Evolutionary conservation across 164 flowering plant genomes (phyloP), one percentile per base, ranked within the genome.

Genomic region (Hamamelis virginiana): DNA sequence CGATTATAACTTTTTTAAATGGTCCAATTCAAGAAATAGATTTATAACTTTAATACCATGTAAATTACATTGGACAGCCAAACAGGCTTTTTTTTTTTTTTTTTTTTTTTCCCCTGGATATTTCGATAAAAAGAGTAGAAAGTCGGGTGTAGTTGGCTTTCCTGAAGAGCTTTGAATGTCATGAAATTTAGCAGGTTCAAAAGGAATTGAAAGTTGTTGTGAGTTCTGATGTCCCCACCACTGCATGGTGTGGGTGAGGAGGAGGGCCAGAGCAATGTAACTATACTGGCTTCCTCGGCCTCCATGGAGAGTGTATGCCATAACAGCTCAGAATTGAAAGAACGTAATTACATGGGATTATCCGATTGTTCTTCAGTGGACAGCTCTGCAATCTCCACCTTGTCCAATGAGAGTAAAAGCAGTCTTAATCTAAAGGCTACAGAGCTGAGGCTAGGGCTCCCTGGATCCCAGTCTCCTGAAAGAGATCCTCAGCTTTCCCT

Each of bases 381-480:
- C 46, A 74, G 82, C 67, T 81, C 81, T 8, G 58, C n/a, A 9
- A 58, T 68, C 21, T 65, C 77, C 45, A 56, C 43, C 56, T 26
- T 44, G 4, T 61, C 81, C 11, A 75, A 62, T 56, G 77, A 23
- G 27, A 72, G 61, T 33, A 77, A 75, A 51, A 69, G 62, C 51
- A 27, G 21, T 45, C 66, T 82, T 21, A 80, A 78, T 72, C 75
- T 80, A 59, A 80, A 78, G 74, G 83, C 83, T 51, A 82, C 83
- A 47, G 85, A 82, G 47, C 69, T 82, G 27, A 69, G 85, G 73
- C 81, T 82, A 19, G 85, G 85, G 33, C 83, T 78, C 62, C 85
- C 85, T 55, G 85, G 85, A 43, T 82, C 83, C 11, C 83, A 60
- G 57, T 80, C 85, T 13, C 83, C 83, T 55, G 77, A 71, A 67